Evolutionary conservation across 352 stramenopile genomes (phyloP), one percentile per base, ranked within the genome.

Genomic region (Pythium brachiatum): DNA sequence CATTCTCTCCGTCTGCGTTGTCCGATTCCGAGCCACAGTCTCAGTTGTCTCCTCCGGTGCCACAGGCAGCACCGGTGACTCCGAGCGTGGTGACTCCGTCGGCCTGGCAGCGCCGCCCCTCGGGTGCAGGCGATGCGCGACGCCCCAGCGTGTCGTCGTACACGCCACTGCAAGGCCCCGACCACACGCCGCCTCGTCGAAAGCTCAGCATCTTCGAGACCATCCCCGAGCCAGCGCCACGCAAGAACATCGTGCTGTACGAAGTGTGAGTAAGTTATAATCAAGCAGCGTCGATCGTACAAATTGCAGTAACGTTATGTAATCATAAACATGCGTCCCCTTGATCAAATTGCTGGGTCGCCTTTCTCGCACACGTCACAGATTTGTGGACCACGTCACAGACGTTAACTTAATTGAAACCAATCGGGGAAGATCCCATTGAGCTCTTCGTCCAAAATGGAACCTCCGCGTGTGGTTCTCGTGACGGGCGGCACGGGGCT

Each of bases 401-500:
- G 5, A 27, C 1, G 39, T 46, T 23, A 46, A 46, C 38, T 46
- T 46, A 46, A 21, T 5, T 46, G 38, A 21, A 18, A 41, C 34
- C 34, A n/a, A n/a, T n/a, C n/a, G n/a, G n/a, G n/a, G n/a, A n/a
- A 34, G 29, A 34, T 34, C 29, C 29, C 29, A 34, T 34, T 34
- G 29, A 34, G 29, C 29, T 34, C 29, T 34, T 34, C 29, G 29
- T 34, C n/a, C 7, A 47, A 12, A 27, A 47, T 26, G 39, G 20
- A 26, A 31, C 41, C 55, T 2, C 16, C 18, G 55, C 64, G 64
- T 34, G 72, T 87, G 29, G 79, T 99, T 41, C 81, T 99, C 32
- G 95, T 99, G 9, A 99, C 97, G 11, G 97, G 97, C 32, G 96
- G 96, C 58, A 97, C 95, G 39, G 97, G 97, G 7, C 84, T 99